Base-by-base conservation (phyloP, 345 rosid genomes). In the Microcos paniculata region DNA sequence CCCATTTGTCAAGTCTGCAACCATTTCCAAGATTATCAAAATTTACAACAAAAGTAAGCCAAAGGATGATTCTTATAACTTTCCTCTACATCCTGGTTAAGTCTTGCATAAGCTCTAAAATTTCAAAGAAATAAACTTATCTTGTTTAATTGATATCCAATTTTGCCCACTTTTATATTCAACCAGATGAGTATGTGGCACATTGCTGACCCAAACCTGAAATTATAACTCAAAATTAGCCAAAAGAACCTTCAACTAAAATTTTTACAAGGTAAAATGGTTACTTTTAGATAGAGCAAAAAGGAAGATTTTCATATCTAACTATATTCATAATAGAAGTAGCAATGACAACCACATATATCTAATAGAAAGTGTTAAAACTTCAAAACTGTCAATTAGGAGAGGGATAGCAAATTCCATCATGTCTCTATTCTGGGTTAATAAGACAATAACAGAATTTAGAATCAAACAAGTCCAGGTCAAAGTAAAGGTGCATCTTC, bases 161-260 rank as follows among this genome's bases (percentile, higher is more conserved):
- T 87, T 85, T 78, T 80, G 83, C 24, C 87, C 87, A 74, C 88
- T 85, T 79, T 84, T 83, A 69, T 85, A 87, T 56, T 85, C 82
- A 35, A 87, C 87, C 69, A 84, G 67, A 7, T 83, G 80, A 62
- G 87, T 79, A 42, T 84, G 85, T 4, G 91, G 89, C 71, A 91
- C 87, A 65, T 87, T 91, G 76, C 80, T 82, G 70, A 83, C 84
- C 93, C 92, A 91, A 48, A 91, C 79, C 96, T 89, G 76, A 59
- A 52, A 40, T 24, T 18, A 51, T n/a, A 67, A 26, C 23, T 26
- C 64, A 73, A 7, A 57, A 31, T 72, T 33, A 79, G 53, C 66
- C 31, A 38, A 33, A 52, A 74, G n/a, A 9, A 62, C 56, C 31
- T 19, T 30, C 23, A 30, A 67, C 9, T 14, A 58, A 46, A 30